Evolutionary conservation across 495 filamentous ascomycete genomes (phyloP).

Genomic region (Tuber calosporum): DNA sequence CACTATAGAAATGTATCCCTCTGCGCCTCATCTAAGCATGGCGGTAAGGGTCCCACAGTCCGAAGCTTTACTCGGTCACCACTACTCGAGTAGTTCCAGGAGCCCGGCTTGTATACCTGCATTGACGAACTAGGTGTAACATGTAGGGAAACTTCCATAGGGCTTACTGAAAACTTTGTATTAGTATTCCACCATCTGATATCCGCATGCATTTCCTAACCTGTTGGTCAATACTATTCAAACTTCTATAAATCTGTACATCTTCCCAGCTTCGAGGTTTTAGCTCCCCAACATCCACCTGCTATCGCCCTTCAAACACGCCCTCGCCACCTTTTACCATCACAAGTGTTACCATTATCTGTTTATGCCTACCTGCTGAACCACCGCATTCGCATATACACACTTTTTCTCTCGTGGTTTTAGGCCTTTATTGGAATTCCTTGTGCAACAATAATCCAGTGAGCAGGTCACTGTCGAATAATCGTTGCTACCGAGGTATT

Average conservation of each 20-base stretch:
- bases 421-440: not conserved
- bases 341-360: not conserved
- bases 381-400: not conserved
- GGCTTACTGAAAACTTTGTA: not conserved
- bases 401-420: too few species aligned
- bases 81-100: not conserved
- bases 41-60: not conserved
- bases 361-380: not conserved
- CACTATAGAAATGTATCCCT: not conserved
- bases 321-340: not conserved
- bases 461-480: not conserved
- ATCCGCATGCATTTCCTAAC: not conserved
- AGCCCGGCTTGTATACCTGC: not conserved
- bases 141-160: not conserved
- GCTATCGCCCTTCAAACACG: not conserved
- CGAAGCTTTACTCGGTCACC: slow-evolving; percentile 6
- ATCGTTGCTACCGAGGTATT: not conserved
- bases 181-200: not conserved
- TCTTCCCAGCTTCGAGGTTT: not conserved
- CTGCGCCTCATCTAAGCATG: not conserved
- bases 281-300: not conserved
- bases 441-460: not conserved
- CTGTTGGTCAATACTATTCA: not conserved
- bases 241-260: not conserved
- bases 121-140: not conserved